Conservation (phyloP, 441 rosid species). For the Croton setiger region DNA sequence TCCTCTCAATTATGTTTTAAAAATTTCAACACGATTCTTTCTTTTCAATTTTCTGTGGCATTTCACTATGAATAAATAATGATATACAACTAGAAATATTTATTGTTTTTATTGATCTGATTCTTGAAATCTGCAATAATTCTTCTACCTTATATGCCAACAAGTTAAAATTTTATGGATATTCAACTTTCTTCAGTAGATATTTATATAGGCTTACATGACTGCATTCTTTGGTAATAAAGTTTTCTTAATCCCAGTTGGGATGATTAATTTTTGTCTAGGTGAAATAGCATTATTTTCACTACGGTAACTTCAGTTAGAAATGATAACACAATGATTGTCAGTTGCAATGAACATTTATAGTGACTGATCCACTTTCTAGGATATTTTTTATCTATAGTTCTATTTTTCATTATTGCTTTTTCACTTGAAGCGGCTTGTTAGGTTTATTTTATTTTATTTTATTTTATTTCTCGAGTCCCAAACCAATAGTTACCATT, state of each 20-base stretch:
- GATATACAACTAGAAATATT: background rate
- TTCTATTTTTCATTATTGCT: background rate
- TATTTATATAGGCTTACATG: background rate
- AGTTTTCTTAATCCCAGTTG: background rate
- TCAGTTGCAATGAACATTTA: background rate
- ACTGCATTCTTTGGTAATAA: background rate
- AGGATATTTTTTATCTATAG: background rate
- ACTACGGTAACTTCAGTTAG: background rate
- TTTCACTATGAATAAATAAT: background rate
- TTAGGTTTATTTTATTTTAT: too few relatives aligned
- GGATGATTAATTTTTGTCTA: background rate
- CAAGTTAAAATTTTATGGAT: background rate
- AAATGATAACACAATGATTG: background rate
- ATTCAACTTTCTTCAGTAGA: background rate
- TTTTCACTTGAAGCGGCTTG: background rate
- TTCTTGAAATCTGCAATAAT: background rate
- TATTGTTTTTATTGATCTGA: background rate
- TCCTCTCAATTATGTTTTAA: background rate
- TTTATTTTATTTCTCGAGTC: background rate
- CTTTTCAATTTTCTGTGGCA: background rate
- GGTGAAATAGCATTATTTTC: background rate
- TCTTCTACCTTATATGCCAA: background rate
- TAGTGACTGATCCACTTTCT: background rate
- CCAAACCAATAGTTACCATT: slow-evolving; percentile 14
- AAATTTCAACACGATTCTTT: background rate